A percentile compares a stretch with the other conserved stretches of the same genome.
Evolutionary conservation across 352 stramenopile species (phyloP).

Genomic region (Elongisporangium prolatum): DNA sequence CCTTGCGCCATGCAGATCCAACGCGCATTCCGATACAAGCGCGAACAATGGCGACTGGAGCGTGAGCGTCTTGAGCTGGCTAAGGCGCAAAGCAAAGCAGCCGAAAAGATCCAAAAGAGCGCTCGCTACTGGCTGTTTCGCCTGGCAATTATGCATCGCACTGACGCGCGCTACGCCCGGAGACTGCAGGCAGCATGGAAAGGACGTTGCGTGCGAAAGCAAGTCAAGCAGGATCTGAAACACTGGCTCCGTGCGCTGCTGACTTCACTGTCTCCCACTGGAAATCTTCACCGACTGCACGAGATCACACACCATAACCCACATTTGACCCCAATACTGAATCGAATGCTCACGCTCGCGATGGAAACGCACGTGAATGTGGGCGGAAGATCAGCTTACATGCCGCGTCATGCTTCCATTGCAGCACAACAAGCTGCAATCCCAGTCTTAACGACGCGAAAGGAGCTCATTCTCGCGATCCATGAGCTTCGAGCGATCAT

Average conservation of each 20-base stretch:
- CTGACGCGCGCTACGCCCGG: conserved; percentile 20
- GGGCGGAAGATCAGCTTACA: conserved; percentile 15
- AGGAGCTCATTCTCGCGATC: conserved; percentile 47
- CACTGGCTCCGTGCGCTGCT: conserved; percentile 37
- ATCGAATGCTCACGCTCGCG: conserved; percentile 46
- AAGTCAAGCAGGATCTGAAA: conserved; percentile 39
- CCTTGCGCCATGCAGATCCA: conserved; percentile 58
- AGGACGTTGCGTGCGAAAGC: conserved; percentile 23
- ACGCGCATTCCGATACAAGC: conserved; percentile 41
- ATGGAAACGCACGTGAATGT: conserved; percentile 47
- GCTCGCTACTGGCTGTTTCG: conserved; percentile 20
- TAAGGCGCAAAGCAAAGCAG: conserved; percentile 33
- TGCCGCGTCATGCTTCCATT: conserved; percentile 26
- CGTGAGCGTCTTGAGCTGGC: conserved; percentile 23
- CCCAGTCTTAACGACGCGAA: conserved; percentile 32
- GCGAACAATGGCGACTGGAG: conserved; percentile 23
- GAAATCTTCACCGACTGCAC: conserved; percentile 54
- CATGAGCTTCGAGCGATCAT: conserved; percentile 29
- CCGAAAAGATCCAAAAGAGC: conserved; percentile 27
- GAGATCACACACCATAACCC: conserved; percentile 31
- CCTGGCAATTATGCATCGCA: conserved; percentile 8
- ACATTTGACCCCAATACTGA: conserved; percentile 29
- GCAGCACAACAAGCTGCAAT: conserved; percentile 23
- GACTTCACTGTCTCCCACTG: conserved; percentile 42
- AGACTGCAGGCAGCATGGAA: conserved; percentile 46